A percentile compares a stretch with the other conserved stretches of the same genome.
phyloP scores from a whole-genome alignment of 2,329 filamentous ascomycete genomes.

The Zasmidium cellare region DNA sequence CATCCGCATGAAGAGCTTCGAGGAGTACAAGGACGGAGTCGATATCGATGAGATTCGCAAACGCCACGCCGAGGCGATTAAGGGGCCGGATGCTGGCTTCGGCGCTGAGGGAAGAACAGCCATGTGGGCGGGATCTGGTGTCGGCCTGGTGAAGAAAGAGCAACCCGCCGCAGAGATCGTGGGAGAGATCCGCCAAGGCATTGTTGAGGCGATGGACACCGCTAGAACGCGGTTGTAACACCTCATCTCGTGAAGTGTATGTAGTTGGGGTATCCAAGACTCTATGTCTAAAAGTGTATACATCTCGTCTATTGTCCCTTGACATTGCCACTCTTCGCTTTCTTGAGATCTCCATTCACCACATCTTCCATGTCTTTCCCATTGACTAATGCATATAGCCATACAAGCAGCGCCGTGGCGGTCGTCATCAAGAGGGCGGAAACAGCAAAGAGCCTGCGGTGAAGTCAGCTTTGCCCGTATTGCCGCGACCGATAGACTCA shows the following conservation, averaged over 20 bases:
- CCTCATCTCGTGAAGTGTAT: neutral
- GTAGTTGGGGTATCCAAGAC: neutral
- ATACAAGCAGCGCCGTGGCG: slow-evolving; percentile 69
- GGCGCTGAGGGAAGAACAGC: slow-evolving; percentile 54
- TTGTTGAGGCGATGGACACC: slow-evolving; percentile 31
- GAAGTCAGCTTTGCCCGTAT: neutral
- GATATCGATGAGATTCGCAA: slow-evolving; percentile 43
- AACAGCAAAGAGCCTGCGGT: slow-evolving; percentile 43
- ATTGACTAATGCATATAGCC: slow-evolving; percentile 67
- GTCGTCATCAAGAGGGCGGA: slow-evolving; percentile 67
- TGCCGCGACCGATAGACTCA: slow-evolving; percentile 19
- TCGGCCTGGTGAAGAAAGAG: slow-evolving; percentile 57
- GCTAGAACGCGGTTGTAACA: slow-evolving; percentile 11
- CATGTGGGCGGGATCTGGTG: slow-evolving; percentile 60
- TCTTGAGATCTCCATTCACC: slow-evolving; percentile 11
- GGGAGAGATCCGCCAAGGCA: slow-evolving; percentile 43
- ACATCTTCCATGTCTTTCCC: slow-evolving; percentile 39
- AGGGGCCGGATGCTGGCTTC: slow-evolving; percentile 49
- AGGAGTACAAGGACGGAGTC: slow-evolving; percentile 41
- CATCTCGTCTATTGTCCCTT: slow-evolving; percentile 25
- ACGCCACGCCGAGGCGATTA: slow-evolving; percentile 49
- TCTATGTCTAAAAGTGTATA: neutral
- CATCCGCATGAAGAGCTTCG: slow-evolving; percentile 56
- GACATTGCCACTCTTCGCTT: slow-evolving; percentile 25
- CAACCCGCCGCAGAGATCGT: slow-evolving; percentile 56